These are phyloP conservation scores for Cutaneotrichosporon mucoides DNA, from an alignment of 1,284 basidiomycete genomes.

Conservation along the genomic window DNA sequence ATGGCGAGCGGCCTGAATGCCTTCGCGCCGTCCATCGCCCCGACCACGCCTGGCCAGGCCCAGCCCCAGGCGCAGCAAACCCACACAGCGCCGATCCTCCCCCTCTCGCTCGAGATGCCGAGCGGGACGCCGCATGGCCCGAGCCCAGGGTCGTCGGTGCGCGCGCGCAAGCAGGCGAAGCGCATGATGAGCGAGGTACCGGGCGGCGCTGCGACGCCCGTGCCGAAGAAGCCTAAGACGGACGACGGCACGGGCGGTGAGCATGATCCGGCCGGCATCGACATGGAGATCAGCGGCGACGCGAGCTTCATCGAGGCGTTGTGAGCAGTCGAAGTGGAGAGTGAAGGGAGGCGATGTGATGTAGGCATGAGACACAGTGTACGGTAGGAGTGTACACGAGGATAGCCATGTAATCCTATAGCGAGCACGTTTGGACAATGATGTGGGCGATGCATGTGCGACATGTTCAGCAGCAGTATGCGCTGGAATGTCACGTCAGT, in stretches of 20 bases:
- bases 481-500: too few species aligned
- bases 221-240: constrained; percentile 26
- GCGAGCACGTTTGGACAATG: too few species aligned
- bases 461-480: too few species aligned
- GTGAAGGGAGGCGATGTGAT: constrained; percentile 9
- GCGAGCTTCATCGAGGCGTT: constrained; percentile 15
- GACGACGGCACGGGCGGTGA: constrained; percentile 22
- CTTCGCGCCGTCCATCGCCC: constrained; percentile 8
- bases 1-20: constrained; percentile 18
- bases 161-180: constrained; percentile 39
- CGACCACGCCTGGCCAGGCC: background rate
- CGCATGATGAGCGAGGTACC: constrained; percentile 31
- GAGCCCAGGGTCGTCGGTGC: constrained; percentile 27
- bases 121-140: constrained; percentile 4
- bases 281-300: constrained; percentile 14
- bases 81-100: constrained; percentile 3
- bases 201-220: constrained; percentile 41
- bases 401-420: too few species aligned
- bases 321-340: constrained; percentile 32
- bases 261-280: constrained; percentile 4
- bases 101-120: constrained; percentile 7
- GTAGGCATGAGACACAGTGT: too few species aligned
- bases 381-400: too few species aligned
- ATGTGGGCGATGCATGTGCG: too few species aligned
- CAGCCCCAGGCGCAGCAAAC: background rate